Percentiles rank a stretch among this genome's conserved stretches.
These are phyloP conservation scores for Phaseolus coccineus DNA, from an alignment of 331 rosid genomes.

Conservation along the genomic window DNA sequence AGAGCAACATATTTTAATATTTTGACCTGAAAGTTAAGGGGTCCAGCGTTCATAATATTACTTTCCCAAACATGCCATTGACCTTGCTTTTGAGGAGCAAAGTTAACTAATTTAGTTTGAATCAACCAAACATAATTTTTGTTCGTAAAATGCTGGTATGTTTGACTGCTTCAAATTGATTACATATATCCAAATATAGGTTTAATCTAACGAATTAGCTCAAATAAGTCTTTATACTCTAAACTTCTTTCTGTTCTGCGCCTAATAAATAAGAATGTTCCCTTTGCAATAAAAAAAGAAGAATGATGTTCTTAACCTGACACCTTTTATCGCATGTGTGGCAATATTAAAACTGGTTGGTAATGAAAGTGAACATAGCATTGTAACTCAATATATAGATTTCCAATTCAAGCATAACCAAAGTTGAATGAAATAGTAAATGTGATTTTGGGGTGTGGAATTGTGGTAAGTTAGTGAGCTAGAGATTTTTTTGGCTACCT, in stretches of 20 bases:
- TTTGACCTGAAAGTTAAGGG: no score
- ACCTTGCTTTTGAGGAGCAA: no score
- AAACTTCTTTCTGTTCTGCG: neutral
- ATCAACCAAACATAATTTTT: no score
- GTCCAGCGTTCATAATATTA: no score
- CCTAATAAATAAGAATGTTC: neutral
- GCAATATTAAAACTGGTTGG: slow-evolving; percentile 36
- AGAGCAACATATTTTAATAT: no score
- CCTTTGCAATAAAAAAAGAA: neutral
- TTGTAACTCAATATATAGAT: slow-evolving; percentile 27
- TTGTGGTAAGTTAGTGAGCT: slow-evolving; percentile 11
- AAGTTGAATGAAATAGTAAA: slow-evolving; percentile 28
- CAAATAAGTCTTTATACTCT: neutral
- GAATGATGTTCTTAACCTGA: slow-evolving; percentile 13
- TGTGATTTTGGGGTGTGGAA: slow-evolving; percentile 16
- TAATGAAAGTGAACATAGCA: slow-evolving; percentile 46
- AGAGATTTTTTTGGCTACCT: neutral
- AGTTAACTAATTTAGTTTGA: no score
- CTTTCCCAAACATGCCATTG: no score
- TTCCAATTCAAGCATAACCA: slow-evolving; percentile 36
- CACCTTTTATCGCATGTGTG: slow-evolving; percentile 37
- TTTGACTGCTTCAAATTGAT: neutral
- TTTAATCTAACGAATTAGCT: neutral
- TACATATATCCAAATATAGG: neutral
- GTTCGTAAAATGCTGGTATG: no score